phyloP scores from a whole-genome alignment of 495 filamentous ascomycete genomes.

The Platismatia glauca region DNA sequence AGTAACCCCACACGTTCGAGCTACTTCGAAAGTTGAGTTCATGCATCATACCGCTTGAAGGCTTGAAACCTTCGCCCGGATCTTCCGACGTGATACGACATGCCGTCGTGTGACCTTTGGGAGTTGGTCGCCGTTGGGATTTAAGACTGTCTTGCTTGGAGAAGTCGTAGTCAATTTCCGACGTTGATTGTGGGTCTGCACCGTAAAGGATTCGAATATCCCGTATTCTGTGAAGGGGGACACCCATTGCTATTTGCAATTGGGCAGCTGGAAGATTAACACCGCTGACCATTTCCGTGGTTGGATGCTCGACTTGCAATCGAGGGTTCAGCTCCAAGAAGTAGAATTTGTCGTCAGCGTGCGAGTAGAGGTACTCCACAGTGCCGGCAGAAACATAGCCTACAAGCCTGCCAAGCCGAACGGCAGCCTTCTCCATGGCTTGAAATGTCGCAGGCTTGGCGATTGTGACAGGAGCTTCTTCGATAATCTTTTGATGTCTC shows the following conservation, averaged over 20 bases:
- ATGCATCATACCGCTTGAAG: constrained; percentile 96
- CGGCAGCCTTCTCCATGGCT: constrained; percentile 93
- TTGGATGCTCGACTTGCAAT: constrained; percentile 98
- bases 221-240: constrained; percentile 87
- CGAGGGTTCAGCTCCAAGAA: constrained; percentile 97
- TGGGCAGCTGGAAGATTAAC: constrained; percentile 96
- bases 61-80: constrained; percentile 98
- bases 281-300: constrained; percentile 97
- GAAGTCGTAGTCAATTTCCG: constrained; percentile 94
- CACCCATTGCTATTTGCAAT: constrained; percentile 97
- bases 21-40: constrained; percentile 98
- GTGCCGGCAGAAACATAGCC: constrained; percentile 98
- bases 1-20: constrained; percentile 99
- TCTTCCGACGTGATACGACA: constrained; percentile 99
- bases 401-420: constrained; percentile 84
- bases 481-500: constrained; percentile 99
- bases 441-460: constrained; percentile 82
- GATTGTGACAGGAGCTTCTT: constrained; percentile 96
- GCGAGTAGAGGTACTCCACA: constrained; percentile 98
- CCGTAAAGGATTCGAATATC: constrained; percentile 96
- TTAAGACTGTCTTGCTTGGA: constrained; percentile 72
- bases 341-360: constrained; percentile 98
- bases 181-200: constrained; percentile 77
- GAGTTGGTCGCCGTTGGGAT: constrained; percentile 78
- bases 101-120: constrained; percentile 94